Evolutionary conservation across 192 early-diverging fungal genomes (phyloP).

Genomic region (Podila horticola): DNA sequence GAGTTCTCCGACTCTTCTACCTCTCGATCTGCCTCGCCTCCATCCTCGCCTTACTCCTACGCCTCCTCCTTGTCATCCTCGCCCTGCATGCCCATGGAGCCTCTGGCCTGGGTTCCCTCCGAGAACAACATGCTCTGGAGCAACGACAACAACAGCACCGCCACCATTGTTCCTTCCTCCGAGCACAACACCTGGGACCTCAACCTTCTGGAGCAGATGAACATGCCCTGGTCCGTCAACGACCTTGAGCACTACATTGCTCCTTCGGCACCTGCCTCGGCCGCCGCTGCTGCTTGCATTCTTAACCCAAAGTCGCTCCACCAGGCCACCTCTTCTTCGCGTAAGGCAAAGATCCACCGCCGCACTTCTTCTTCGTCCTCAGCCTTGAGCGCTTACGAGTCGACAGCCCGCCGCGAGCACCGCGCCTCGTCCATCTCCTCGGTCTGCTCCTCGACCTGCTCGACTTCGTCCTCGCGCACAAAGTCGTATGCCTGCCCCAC

Average conservation of each 20-base stretch:
- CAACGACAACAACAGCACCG: constrained; percentile 11
- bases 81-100: constrained; percentile 27
- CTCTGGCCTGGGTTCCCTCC: constrained; percentile 4
- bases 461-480: background rate
- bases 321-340: constrained; percentile 23
- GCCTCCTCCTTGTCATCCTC: constrained; percentile 41
- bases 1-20: constrained; percentile 32
- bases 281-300: background rate
- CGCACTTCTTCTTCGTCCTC: constrained; percentile 36
- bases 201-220: constrained; percentile 39
- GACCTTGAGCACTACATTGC: constrained; percentile 34
- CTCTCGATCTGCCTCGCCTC: constrained; percentile 38
- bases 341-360: constrained; percentile 10
- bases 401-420: constrained; percentile 18
- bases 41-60: constrained; percentile 38
- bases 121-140: constrained; percentile 2
- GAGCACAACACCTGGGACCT: constrained; percentile 12
- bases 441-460: constrained; percentile 15
- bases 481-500: constrained; percentile 49
- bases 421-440: constrained; percentile 48
- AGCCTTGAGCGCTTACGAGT: constrained; percentile 41
- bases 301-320: constrained; percentile 1
- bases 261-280: constrained; percentile 8
- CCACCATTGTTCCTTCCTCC: constrained; percentile 2
- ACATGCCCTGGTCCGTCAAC: constrained; percentile 30